phyloP scores from a whole-genome alignment of 2,329 filamentous ascomycete species.

The Colletotrichum tofieldiae region DNA sequence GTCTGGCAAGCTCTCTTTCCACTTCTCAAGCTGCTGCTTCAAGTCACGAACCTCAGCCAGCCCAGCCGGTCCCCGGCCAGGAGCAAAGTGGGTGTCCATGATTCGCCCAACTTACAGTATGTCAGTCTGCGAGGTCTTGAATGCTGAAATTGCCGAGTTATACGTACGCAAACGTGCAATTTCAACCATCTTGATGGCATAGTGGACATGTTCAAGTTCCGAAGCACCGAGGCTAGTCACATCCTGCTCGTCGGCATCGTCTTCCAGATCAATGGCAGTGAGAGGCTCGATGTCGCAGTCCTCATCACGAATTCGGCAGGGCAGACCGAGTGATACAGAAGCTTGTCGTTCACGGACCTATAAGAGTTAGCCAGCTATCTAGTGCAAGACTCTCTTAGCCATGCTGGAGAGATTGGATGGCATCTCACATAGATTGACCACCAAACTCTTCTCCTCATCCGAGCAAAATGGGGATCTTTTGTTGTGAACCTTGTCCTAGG shows the following conservation, averaged over 20 bases:
- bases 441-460: conserved; percentile 65
- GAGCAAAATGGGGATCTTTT: conserved; percentile 44
- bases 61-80: conserved; percentile 50
- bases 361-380: not conserved
- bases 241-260: conserved; percentile 46
- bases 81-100: conserved; percentile 56
- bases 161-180: conserved; percentile 52
- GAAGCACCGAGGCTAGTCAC: conserved; percentile 50
- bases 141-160: not conserved
- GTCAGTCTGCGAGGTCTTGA: not conserved
- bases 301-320: conserved; percentile 56
- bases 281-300: conserved; percentile 58
- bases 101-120: conserved; percentile 50
- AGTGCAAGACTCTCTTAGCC: not conserved
- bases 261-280: conserved; percentile 51
- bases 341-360: conserved; percentile 57
- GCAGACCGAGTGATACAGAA: conserved; percentile 54
- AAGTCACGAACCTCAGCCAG: conserved; percentile 49
- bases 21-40: conserved; percentile 51
- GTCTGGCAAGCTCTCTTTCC: conserved; percentile 53
- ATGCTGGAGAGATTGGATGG: not conserved
- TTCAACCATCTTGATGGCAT: conserved; percentile 57
- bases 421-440: conserved; percentile 64
- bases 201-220: conserved; percentile 53
- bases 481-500: conserved; percentile 25